Conservation (phyloP, 768 basidiomycete species). For the Lactarius deliciosus region DNA sequence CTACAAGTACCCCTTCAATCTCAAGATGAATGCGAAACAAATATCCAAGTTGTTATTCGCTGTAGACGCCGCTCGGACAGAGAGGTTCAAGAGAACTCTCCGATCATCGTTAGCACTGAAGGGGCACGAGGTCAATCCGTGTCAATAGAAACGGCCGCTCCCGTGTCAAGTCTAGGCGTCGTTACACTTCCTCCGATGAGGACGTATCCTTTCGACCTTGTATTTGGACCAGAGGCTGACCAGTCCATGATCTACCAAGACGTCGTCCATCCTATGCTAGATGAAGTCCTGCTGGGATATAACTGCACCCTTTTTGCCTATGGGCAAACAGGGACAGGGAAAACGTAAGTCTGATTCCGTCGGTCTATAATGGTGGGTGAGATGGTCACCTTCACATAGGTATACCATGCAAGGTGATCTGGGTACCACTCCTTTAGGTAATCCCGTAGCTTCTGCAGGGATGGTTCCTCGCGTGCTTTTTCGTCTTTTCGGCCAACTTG, state of each 20-base stretch:
- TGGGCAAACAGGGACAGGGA: constrained; percentile 97
- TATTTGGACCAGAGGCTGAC: constrained; percentile 96
- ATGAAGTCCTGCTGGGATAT: constrained; percentile 93
- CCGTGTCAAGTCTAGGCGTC: constrained; percentile 68
- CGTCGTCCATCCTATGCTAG: constrained; percentile 89
- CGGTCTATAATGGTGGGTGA: background rate
- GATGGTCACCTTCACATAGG: constrained; percentile 38
- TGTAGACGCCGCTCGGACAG: constrained; percentile 83
- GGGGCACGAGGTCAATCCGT: constrained; percentile 76
- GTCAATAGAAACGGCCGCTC: constrained; percentile 75
- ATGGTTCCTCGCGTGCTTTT: constrained; percentile 95
- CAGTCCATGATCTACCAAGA: constrained; percentile 93
- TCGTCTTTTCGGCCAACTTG: constrained; percentile 86
- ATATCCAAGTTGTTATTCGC: constrained; percentile 92
- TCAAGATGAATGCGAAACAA: constrained; percentile 59
- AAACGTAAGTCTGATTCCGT: constrained; percentile 68
- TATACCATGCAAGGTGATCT: constrained; percentile 99
- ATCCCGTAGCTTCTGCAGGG: constrained; percentile 85
- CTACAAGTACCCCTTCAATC: constrained; percentile 20
- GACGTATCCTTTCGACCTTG: constrained; percentile 92
- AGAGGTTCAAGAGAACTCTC: constrained; percentile 83
- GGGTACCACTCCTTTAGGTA: constrained; percentile 76
- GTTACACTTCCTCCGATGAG: constrained; percentile 71
- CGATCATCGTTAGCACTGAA: constrained; percentile 77
- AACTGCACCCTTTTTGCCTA: constrained; percentile 98